A percentile compares a stretch with the other conserved stretches of the same genome.
These are phyloP conservation scores for Leccinum barrowsii DNA, from an alignment of 768 basidiomycete species.

Conservation along the genomic window DNA sequence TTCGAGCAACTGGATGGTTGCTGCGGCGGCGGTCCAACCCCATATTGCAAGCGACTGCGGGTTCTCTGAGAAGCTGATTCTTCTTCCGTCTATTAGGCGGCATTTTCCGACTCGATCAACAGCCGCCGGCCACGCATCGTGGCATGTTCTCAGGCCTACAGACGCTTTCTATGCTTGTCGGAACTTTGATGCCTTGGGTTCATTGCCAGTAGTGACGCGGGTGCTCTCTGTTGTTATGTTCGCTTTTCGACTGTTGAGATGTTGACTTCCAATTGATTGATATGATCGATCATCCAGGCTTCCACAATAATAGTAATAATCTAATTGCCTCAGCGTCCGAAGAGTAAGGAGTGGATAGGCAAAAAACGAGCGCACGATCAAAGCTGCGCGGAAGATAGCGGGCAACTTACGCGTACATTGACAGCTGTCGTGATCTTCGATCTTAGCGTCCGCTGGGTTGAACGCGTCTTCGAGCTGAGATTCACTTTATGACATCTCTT, in stretches of 20 bases:
- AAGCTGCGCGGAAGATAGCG: not conserved
- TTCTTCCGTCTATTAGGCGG: constrained; percentile 2
- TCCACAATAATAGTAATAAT: not conserved
- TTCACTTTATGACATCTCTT: not conserved
- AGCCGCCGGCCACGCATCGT: constrained; percentile 18
- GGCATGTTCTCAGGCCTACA: constrained; percentile 10
- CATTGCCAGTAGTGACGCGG: constrained; percentile 11
- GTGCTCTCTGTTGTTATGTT: not conserved
- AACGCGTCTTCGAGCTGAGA: not conserved
- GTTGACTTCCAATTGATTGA: not conserved
- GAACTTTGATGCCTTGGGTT: constrained; percentile 30
- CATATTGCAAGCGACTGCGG: constrained; percentile 23
- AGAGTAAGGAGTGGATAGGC: no score
- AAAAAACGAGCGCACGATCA: no score
- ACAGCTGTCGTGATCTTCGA: not conserved
- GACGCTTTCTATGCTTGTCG: constrained; percentile 25
- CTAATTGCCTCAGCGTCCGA: not conserved
- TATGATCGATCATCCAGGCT: not conserved
- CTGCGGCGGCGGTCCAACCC: not conserved
- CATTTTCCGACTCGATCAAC: constrained; percentile 11
- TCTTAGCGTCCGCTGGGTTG: not conserved
- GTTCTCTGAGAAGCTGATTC: constrained; percentile 10
- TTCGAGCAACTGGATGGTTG: not conserved
- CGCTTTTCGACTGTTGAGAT: not conserved
- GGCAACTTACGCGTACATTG: no score